phyloP scores from a whole-genome alignment of 305 asterid genomes.

The Fraxinus sp. region DNA sequence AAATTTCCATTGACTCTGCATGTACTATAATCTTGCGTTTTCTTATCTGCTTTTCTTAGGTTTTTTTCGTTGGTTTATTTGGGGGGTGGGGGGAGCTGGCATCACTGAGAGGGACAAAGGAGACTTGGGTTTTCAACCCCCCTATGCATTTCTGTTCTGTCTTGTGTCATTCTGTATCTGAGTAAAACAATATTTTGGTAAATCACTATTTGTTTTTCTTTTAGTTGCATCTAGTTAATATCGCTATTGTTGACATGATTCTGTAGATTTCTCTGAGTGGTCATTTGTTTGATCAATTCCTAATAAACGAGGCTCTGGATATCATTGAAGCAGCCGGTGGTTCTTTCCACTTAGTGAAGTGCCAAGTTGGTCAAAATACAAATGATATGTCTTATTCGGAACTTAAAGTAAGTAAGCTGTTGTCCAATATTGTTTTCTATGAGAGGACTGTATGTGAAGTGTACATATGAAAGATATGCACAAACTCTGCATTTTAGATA shows the following conservation, averaged over 20 bases:
- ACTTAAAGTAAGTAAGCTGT: slow-evolving; percentile 58
- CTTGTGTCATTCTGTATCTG: background rate
- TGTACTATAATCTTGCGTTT: background rate
- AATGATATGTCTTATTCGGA: slow-evolving; percentile 74
- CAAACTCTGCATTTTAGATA: background rate
- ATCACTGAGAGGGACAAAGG: background rate
- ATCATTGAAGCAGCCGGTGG: slow-evolving; percentile 96
- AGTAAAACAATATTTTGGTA: background rate
- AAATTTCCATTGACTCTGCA: slow-evolving; percentile 22
- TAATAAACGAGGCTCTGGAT: slow-evolving; percentile 90
- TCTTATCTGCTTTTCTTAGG: background rate
- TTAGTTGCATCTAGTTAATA: slow-evolving; percentile 6
- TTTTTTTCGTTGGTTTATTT: background rate
- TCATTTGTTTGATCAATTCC: slow-evolving; percentile 86
- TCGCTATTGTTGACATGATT: slow-evolving; percentile 25
- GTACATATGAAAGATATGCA: background rate
- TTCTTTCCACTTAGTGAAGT: slow-evolving; percentile 87
- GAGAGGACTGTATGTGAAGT: slow-evolving; percentile 7
- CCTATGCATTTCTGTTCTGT: background rate
- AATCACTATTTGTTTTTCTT: background rate
- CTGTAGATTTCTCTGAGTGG: slow-evolving; percentile 85
- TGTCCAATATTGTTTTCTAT: slow-evolving; percentile 2
- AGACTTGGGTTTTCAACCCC: background rate
- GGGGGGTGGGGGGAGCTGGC: background rate
- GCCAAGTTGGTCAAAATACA: slow-evolving; percentile 86